Percentiles rank a stretch among this genome's conserved stretches.
Evolutionary conservation across 805 yeast species (phyloP).

Genomic region (Candida cerambycidarum): DNA sequence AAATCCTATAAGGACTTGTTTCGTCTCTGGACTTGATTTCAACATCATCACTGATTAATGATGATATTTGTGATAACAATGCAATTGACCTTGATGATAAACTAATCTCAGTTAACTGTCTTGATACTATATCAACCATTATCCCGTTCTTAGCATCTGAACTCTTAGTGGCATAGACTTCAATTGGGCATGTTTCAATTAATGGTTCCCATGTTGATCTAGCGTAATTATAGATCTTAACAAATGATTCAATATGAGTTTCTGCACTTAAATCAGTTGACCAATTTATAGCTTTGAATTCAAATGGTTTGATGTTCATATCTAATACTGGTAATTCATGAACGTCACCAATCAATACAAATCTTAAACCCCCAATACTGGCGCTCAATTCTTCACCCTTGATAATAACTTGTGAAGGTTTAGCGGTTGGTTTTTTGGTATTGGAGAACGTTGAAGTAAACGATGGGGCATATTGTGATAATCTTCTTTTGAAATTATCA

Average conservation of each 20-base stretch:
- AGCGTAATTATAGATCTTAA: slow-evolving; percentile 83
- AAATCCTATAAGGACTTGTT: slow-evolving; percentile 76
- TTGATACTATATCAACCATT: slow-evolving; percentile 68
- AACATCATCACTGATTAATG: slow-evolving; percentile 53
- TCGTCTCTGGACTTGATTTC: slow-evolving; percentile 68
- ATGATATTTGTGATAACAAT: slow-evolving; percentile 65
- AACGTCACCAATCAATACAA: slow-evolving; percentile 85
- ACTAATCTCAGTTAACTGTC: slow-evolving; percentile 75
- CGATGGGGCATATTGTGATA: slow-evolving; percentile 71
- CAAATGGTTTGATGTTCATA: slow-evolving; percentile 69
- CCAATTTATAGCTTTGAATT: slow-evolving; percentile 74
- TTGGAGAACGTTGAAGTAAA: slow-evolving; percentile 51
- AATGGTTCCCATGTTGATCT: slow-evolving; percentile 95
- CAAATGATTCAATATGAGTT: slow-evolving; percentile 59
- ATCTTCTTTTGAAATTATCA: slow-evolving; percentile 59
- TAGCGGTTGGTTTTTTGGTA: slow-evolving; percentile 9
- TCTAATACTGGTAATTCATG: slow-evolving; percentile 89
- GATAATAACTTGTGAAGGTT: slow-evolving; percentile 40
- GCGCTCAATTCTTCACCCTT: slow-evolving; percentile 69
- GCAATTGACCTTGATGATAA: slow-evolving; percentile 81
- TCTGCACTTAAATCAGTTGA: slow-evolving; percentile 76
- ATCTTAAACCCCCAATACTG: slow-evolving; percentile 70
- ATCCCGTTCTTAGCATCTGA: slow-evolving; percentile 44
- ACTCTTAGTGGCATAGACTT: slow-evolving; percentile 64
- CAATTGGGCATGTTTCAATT: slow-evolving; percentile 82